These are phyloP conservation scores for Suillus lakei DNA, from an alignment of 768 basidiomycete species.

Conservation along the genomic window DNA sequence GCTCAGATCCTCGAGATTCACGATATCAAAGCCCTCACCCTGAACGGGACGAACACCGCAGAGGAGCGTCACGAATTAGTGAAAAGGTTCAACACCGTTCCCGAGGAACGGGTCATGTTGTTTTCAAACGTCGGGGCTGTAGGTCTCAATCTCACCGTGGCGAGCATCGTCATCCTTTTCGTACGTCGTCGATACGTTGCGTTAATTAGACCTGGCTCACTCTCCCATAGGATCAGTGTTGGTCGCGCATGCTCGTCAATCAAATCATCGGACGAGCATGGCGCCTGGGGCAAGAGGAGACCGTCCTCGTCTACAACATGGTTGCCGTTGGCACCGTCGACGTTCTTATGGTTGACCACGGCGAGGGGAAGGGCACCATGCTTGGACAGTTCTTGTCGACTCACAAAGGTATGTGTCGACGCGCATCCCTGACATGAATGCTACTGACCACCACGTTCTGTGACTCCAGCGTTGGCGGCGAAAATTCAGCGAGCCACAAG, in stretches of 20 bases:
- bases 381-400: constrained; percentile 14
- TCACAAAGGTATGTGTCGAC: too few relatives aligned
- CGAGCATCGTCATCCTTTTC: constrained; percentile 27
- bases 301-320: constrained; percentile 15
- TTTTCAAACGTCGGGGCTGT: constrained; percentile 28
- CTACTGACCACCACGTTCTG: too few relatives aligned
- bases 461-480: too few relatives aligned
- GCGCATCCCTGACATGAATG: too few relatives aligned
- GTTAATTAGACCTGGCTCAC: background rate
- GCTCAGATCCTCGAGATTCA: background rate
- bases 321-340: constrained; percentile 16
- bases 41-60: background rate
- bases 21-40: background rate
- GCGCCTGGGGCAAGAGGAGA: constrained; percentile 16
- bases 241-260: constrained; percentile 17
- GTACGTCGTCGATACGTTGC: constrained; percentile 16
- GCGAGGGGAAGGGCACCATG: constrained; percentile 17
- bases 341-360: constrained; percentile 16
- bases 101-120: constrained; percentile 17
- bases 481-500: too few relatives aligned
- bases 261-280: constrained; percentile 19
- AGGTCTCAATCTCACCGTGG: constrained; percentile 28
- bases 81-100: background rate
- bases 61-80: background rate
- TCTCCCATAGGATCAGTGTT: constrained; percentile 9